phyloP scores from a whole-genome alignment of 129 eudicot species.

The Flaveria brownii region DNA sequence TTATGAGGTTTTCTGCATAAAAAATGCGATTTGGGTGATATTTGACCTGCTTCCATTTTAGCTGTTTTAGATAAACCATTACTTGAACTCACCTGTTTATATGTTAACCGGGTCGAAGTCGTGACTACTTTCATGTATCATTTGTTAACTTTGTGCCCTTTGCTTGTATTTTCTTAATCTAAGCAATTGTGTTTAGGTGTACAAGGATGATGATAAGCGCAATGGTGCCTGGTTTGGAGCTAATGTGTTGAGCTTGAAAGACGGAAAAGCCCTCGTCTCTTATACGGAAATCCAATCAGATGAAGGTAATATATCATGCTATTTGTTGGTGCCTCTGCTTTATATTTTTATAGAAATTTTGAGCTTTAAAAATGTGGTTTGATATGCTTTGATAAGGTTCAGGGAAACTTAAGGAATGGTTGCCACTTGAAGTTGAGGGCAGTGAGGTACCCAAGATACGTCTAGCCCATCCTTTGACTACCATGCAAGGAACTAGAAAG shows the following conservation, averaged over 20 bases:
- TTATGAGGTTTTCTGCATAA: constrained; percentile 11
- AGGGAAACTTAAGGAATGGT: constrained; percentile 70
- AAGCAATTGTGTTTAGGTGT: constrained; percentile 53
- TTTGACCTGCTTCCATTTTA: background rate
- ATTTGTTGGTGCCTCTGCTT: constrained; percentile 12
- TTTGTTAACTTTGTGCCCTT: constrained; percentile 13
- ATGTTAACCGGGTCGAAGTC: background rate
- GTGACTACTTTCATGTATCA: constrained; percentile 1
- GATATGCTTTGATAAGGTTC: constrained; percentile 29
- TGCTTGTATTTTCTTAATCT: constrained; percentile 22
- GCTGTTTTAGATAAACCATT: background rate
- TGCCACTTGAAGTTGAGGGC: constrained; percentile 59
- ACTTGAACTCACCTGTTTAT: background rate
- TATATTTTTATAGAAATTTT: background rate
- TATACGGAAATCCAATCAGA: constrained; percentile 56
- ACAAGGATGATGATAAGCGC: constrained; percentile 52
- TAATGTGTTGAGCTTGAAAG: constrained; percentile 52
- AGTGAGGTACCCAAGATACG: constrained; percentile 66
- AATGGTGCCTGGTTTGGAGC: constrained; percentile 80
- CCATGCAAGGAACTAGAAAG: constrained; percentile 69
- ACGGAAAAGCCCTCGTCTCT: constrained; percentile 67
- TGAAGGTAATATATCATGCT: constrained; percentile 57
- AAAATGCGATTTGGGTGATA: background rate
- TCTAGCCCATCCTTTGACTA: constrained; percentile 57
- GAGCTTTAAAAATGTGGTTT: background rate